Conservation (phyloP, 2,329 filamentous ascomycete genomes). For the Sclerotiophoma versabilis region DNA sequence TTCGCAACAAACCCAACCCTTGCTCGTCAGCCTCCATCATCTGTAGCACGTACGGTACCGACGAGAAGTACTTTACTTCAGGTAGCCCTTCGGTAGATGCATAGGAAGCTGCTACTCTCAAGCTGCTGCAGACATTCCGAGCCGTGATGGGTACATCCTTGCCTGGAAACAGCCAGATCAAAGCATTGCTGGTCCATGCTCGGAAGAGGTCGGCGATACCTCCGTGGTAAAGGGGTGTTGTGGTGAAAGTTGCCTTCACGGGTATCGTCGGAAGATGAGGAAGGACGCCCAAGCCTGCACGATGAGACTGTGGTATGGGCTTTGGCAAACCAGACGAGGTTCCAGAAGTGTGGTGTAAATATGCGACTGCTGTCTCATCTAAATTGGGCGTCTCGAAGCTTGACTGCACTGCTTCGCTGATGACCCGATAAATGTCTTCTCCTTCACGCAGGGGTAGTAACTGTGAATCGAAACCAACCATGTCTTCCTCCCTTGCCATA, state of each 20-base stretch:
- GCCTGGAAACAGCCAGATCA: conserved; percentile 70
- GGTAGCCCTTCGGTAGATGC: conserved; percentile 30
- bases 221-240: conserved; percentile 71
- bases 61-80: conserved; percentile 65
- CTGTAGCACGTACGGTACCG: conserved; percentile 81
- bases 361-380: conserved; percentile 56
- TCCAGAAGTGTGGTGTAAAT: conserved; percentile 69
- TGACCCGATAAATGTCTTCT: conserved; percentile 34
- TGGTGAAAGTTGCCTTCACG: conserved; percentile 64
- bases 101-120: conserved; percentile 49
- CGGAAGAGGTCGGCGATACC: conserved; percentile 69
- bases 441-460: conserved; percentile 25
- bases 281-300: conserved; percentile 62
- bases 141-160: conserved; percentile 64
- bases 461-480: conserved; percentile 12
- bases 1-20: conserved; percentile 69
- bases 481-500: conserved; percentile 20
- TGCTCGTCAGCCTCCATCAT: conserved; percentile 91
- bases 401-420: conserved; percentile 17
- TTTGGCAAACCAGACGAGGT: conserved; percentile 70
- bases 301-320: conserved; percentile 66
- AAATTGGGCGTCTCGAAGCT: conserved; percentile 17
- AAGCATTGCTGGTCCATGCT: conserved; percentile 65
- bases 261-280: conserved; percentile 53
- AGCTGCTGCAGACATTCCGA: conserved; percentile 58